A percentile compares a stretch with the other conserved stretches of the same genome.
phyloP scores from a whole-genome alignment of 371 early-diverging fungal genomes.

The Mortierella sp. region DNA sequence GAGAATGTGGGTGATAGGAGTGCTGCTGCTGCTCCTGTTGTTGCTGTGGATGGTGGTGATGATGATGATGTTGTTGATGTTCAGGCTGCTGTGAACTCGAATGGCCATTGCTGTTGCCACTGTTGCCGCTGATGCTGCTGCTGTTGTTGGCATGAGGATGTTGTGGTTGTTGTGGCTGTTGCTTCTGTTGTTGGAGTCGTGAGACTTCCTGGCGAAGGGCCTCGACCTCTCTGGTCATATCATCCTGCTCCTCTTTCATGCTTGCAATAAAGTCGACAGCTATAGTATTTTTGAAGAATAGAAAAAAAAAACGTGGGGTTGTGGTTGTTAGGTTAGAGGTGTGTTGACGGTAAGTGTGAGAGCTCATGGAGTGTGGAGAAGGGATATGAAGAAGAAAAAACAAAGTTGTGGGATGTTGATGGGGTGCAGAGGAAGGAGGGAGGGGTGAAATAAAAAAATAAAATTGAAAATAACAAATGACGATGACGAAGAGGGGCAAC shows the following conservation, averaged over 20 bases:
- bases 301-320: neutral
- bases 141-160: neutral
- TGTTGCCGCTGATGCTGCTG: neutral
- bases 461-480: neutral
- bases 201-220: constrained; percentile 45
- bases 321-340: neutral
- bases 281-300: neutral
- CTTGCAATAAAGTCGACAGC: constrained; percentile 66
- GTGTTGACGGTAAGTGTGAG: too few species aligned
- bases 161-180: neutral
- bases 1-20: neutral
- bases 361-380: neutral
- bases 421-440: neutral
- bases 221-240: constrained; percentile 65
- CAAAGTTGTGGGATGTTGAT: too few species aligned
- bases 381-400: neutral
- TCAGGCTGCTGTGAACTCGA: neutral
- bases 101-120: neutral
- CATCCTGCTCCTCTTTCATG: constrained; percentile 67
- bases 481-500: neutral
- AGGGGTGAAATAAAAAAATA: neutral
- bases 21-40: neutral
- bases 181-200: neutral
- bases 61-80: neutral
- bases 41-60: neutral